Evolutionary conservation across 345 rosid genomes (phyloP).

Genomic region (Gossypioides kirkii): DNA sequence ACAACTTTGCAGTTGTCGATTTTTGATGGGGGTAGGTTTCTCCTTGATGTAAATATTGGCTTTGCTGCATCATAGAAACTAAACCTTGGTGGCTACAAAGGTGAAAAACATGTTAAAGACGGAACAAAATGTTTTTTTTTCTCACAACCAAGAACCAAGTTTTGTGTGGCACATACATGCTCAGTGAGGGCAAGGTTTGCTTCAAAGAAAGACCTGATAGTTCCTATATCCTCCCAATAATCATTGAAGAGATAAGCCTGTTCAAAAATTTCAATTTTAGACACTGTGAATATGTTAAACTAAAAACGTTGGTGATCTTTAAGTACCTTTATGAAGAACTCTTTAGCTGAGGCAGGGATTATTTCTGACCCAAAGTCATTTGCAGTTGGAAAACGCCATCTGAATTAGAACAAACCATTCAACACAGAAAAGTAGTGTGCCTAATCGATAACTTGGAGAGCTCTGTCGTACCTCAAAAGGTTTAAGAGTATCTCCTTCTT

Average conservation of each 20-base stretch:
- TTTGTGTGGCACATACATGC: constrained; percentile 50
- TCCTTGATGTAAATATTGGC: constrained; percentile 86
- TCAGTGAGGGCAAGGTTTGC: constrained; percentile 81
- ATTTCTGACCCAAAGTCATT: constrained; percentile 95
- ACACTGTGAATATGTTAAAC: not conserved
- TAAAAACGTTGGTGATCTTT: not conserved
- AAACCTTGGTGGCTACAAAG: constrained; percentile 70
- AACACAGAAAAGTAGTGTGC: not conserved
- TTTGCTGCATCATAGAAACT: constrained; percentile 92
- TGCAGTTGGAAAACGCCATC: constrained; percentile 99
- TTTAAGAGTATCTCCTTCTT: constrained; percentile 90
- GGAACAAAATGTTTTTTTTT: not conserved
- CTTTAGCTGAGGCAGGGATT: constrained; percentile 87
- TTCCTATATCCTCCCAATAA: constrained; percentile 98
- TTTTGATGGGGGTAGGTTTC: constrained; percentile 84
- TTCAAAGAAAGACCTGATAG: constrained; percentile 90
- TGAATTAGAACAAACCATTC: constrained; percentile 22
- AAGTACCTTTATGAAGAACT: constrained; percentile 56
- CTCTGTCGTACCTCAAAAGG: constrained; percentile 63
- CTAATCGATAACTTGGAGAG: not conserved
- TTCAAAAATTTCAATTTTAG: constrained; percentile 19
- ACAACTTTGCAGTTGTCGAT: constrained; percentile 81
- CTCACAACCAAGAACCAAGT: too few species aligned
- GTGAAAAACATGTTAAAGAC: constrained; percentile 17
- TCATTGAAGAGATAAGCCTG: constrained; percentile 96